A percentile compares a stretch with the other conserved stretches of the same genome.
phyloP scores from a whole-genome alignment of 2,329 filamentous ascomycete species.

The Cercospora zeae-maydis region DNA sequence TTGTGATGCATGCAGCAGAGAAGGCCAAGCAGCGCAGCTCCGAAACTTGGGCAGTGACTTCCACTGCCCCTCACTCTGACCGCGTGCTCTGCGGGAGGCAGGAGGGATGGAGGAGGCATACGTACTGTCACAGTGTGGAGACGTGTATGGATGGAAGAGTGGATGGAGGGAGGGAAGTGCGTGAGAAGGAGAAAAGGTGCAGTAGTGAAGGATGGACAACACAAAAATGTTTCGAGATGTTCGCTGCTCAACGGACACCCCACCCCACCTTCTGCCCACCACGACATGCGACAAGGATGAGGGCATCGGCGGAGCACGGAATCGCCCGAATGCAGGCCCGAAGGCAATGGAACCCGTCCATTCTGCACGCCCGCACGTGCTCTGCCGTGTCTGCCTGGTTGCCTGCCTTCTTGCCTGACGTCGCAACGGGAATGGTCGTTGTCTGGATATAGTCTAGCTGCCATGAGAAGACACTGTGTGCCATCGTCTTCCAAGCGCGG shows the following conservation, averaged over 20 bases:
- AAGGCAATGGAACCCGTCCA: not conserved
- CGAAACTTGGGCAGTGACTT: not conserved
- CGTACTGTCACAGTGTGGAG: not conserved
- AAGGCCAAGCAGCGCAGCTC: not conserved
- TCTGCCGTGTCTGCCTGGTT: not conserved
- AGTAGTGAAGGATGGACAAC: not conserved
- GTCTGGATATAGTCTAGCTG: conserved; percentile 1
- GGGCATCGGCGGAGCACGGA: conserved; percentile 4
- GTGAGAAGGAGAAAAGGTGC: conserved; percentile 1
- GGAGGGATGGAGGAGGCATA: not conserved
- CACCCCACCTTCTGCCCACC: not conserved
- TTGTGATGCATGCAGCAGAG: not conserved
- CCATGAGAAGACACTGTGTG: not conserved
- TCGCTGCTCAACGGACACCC: conserved; percentile 4
- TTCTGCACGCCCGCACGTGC: conserved; percentile 1
- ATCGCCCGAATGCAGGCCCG: not conserved
- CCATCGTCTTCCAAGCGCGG: not conserved
- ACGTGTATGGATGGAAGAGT: not conserved
- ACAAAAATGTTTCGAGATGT: conserved; percentile 6
- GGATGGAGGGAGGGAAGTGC: not conserved
- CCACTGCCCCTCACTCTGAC: not conserved
- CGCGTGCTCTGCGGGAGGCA: not conserved
- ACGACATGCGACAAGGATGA: conserved; percentile 4
- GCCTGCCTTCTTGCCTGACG: not conserved
- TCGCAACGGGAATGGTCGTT: conserved; percentile 5